phyloP scores from a whole-genome alignment of 306 rosid genomes.

The Gastrolobium bilobum region DNA sequence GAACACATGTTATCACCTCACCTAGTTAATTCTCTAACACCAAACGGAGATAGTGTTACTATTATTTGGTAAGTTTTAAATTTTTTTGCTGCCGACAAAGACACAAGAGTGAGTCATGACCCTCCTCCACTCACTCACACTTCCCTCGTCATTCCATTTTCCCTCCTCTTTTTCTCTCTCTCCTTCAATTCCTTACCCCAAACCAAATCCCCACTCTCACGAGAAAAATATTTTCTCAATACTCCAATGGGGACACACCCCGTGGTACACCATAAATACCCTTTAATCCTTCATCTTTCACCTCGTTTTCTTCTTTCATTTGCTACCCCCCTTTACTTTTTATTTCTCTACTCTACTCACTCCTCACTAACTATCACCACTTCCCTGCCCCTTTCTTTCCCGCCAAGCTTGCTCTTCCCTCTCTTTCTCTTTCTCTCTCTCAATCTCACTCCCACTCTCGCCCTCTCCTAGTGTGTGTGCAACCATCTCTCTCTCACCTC shows the following conservation, averaged over 20 bases:
- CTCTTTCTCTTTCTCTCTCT: neutral
- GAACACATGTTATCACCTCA: no score
- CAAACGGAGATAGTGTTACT: no score
- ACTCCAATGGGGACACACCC: constrained; percentile 26
- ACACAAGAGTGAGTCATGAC: neutral
- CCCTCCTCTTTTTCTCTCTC: neutral
- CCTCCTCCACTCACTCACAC: neutral
- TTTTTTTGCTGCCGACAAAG: constrained; percentile 45
- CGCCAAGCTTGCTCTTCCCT: constrained; percentile 47
- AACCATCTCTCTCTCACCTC: no score
- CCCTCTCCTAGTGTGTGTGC: no score
- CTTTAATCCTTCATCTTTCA: neutral
- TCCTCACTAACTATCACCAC: neutral
- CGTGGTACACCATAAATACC: constrained; percentile 49
- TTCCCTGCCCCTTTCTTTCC: constrained; percentile 41
- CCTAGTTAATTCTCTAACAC: no score
- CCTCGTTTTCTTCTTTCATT: neutral
- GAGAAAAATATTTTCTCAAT: constrained; percentile 41
- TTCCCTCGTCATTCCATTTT: neutral
- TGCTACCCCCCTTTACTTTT: neutral
- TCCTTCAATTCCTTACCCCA: constrained; percentile 22
- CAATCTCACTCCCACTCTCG: neutral
- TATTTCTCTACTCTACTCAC: neutral
- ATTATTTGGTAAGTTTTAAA: neutral
- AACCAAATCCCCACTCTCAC: constrained; percentile 32